Percentiles rank a stretch among this genome's conserved stretches.
Evolutionary conservation across 116 monocot genomes (phyloP).

Genomic region (Dioscorea cayenensis): DNA sequence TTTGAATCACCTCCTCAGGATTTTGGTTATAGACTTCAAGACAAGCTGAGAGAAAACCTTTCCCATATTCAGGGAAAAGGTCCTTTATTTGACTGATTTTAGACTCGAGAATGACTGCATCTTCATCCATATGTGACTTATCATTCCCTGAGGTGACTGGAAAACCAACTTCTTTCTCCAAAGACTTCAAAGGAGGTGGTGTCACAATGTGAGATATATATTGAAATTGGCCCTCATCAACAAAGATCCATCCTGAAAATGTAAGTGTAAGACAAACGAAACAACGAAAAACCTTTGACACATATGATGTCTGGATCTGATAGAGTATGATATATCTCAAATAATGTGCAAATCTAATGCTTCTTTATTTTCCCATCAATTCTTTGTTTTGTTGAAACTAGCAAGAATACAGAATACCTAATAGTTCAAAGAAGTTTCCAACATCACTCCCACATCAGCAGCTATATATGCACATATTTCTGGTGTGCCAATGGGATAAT

Average conservation of each 20-base stretch:
- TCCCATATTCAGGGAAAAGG: conserved; percentile 93
- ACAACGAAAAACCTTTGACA: neutral
- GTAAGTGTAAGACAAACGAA: neutral
- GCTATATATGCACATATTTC: no score
- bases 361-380: neutral
- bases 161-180: conserved; percentile 10
- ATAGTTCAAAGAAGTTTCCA: no score
- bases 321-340: neutral
- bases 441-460: no score
- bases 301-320: neutral
- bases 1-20: conserved; percentile 86
- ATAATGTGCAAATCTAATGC: neutral
- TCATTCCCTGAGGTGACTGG: conserved; percentile 21
- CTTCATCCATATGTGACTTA: conserved; percentile 44
- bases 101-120: conserved; percentile 67
- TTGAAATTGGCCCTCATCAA: conserved; percentile 70
- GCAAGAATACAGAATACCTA: no score
- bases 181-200: conserved; percentile 13
- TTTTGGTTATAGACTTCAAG: conserved; percentile 82
- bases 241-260: conserved; percentile 74
- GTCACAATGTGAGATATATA: conserved; percentile 39
- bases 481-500: no score
- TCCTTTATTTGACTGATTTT: conserved; percentile 97
- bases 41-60: conserved; percentile 83
- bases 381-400: no score